These are phyloP conservation scores for Picochlorum costavermella DNA, from an alignment of 139 green algal species.

Conservation along the genomic window DNA sequence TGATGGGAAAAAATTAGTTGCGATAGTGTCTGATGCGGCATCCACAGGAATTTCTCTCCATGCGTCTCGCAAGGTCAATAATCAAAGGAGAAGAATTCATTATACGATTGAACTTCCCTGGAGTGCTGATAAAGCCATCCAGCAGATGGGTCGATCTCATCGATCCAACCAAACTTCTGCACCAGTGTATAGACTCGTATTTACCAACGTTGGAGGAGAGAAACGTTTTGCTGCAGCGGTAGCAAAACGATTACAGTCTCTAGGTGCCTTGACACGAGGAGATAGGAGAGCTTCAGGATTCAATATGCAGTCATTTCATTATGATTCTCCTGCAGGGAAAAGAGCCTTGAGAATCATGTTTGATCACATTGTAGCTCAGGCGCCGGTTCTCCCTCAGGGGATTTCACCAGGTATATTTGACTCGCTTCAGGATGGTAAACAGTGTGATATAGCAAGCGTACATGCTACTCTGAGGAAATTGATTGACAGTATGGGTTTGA, in stretches of 20 bases:
- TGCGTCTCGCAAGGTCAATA: conserved; percentile 11
- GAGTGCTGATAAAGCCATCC: conserved; percentile 84
- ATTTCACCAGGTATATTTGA: conserved; percentile 11
- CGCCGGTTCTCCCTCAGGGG: conserved; percentile 29
- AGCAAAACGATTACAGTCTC: conserved; percentile 69
- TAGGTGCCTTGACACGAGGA: conserved; percentile 81
- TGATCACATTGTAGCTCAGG: conserved; percentile 42
- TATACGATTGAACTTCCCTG: conserved; percentile 88
- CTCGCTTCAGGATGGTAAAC: conserved; percentile 49
- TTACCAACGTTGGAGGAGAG: conserved; percentile 74
- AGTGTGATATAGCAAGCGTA: conserved; percentile 55
- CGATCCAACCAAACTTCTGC: conserved; percentile 34
- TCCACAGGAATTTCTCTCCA: conserved; percentile 57
- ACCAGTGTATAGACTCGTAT: conserved; percentile 60
- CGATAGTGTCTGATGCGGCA: conserved; percentile 85
- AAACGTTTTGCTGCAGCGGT: conserved; percentile 78
- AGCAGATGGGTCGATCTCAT: conserved; percentile 74
- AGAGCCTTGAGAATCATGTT: conserved; percentile 42
- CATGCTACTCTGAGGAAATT: conserved; percentile 30
- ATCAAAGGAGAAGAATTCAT: conserved; percentile 61
- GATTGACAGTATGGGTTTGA: conserved; percentile 43
- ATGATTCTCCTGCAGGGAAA: conserved; percentile 57
- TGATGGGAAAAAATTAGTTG: conserved; percentile 75
- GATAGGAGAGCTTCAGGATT: conserved; percentile 69
- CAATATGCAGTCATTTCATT: conserved; percentile 60